Percentiles rank a stretch among this genome's conserved stretches.
Evolutionary conservation across 106 monocot species (phyloP).

Genomic region (Apostasia shenzhenica): DNA sequence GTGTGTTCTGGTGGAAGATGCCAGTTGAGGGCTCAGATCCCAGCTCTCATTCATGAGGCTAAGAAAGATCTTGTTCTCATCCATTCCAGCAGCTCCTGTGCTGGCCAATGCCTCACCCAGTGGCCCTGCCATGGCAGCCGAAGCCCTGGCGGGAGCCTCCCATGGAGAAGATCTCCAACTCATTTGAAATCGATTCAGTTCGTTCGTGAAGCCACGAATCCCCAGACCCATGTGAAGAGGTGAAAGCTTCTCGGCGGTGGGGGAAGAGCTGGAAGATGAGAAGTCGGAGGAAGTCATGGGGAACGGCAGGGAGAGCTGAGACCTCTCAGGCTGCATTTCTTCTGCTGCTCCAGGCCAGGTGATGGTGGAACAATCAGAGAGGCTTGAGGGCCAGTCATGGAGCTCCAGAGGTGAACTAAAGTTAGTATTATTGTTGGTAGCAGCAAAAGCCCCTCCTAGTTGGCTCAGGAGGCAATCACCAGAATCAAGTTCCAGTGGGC

Average conservation of each 20-base stretch:
- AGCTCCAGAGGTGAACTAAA: conserved; percentile 12
- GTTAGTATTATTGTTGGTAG: background rate
- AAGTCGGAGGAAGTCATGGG: conserved; percentile 29
- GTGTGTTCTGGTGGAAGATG: conserved; percentile 35
- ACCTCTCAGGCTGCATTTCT: conserved; percentile 23
- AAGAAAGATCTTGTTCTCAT: conserved; percentile 22
- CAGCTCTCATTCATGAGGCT: conserved; percentile 32
- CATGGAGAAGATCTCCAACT: conserved; percentile 38
- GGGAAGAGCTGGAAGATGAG: conserved; percentile 30
- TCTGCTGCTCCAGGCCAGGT: conserved; percentile 21
- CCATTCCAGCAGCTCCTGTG: conserved; percentile 12
- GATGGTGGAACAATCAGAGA: conserved; percentile 20
- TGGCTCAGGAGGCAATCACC: conserved; percentile 13
- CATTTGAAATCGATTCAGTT: conserved; percentile 13
- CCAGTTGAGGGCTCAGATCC: conserved; percentile 33
- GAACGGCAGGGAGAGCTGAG: conserved; percentile 47
- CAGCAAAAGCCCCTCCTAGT: conserved; percentile 11
- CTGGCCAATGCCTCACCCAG: conserved; percentile 74
- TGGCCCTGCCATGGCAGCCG: conserved; percentile 47
- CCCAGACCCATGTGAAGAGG: conserved; percentile 33
- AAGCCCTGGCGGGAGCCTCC: conserved; percentile 15
- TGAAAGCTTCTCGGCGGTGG: conserved; percentile 20
- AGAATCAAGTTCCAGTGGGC: conserved; percentile 8
- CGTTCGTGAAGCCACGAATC: conserved; percentile 7
- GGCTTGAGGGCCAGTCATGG: conserved; percentile 25